Base-by-base conservation (phyloP, 2,329 filamentous ascomycete species). In the Cytospora piceae region DNA sequence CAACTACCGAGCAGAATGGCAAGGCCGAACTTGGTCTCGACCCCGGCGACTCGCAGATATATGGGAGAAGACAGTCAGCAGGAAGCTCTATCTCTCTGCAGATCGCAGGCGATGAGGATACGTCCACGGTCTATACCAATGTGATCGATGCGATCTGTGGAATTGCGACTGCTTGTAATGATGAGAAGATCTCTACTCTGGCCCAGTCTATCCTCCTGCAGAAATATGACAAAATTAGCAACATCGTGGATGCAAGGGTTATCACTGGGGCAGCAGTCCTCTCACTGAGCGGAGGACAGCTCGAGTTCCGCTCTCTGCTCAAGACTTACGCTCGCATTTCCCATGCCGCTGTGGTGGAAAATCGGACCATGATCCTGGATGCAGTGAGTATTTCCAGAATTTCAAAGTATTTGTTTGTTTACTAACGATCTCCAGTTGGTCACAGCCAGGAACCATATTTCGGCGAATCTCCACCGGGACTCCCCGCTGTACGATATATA, bases 181-280 rank as follows among this genome's bases (percentile, higher is more conserved):
- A 99, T 72, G 89, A 93, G 67, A 97, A 97, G 78, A 96, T 99
- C 62, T 95, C 91, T 8, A 94, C 94, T 6, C 82, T 99, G 61
- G 94, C 94, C 2, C 91, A 97, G 72, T 96, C 93, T 0, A 97
- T 99, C 89, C 86, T 99, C 29, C 80, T 97, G n/a, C 95, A 99
- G 74, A 98, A 99, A 77, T 86, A 98, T 65, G 89, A 90, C 67
- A 94, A 95, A 77, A 87, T 97, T 63, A 95, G 87, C 73, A 83
- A 86, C 66, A 81, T 85, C 5, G 91, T 97, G 2, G 94, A 98
- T 79, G 88, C 90, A 34, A 90, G 90, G 63, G 95, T 99, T 67
- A 90, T 98, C 63, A 87, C 87, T 20, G 93, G 96, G 67, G 89
- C 93, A 8, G 93, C 93, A 11, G 83, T 87, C 7, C 80, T 99